Base-by-base conservation (phyloP, 2,329 filamentous ascomycete genomes). In the Aquanectria penicillioides region DNA sequence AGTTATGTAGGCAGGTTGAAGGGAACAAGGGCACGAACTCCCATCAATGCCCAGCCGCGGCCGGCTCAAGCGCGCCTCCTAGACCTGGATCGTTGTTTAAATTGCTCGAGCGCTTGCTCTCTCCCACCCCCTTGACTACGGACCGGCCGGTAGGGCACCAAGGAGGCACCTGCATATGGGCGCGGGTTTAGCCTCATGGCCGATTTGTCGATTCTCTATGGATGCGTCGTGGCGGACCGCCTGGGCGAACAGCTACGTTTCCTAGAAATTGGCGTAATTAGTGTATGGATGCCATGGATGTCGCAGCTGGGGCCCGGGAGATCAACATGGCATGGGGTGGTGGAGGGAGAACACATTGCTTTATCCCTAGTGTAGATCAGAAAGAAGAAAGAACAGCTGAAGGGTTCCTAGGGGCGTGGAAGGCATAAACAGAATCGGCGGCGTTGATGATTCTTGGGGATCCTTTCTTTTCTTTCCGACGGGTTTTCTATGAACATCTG, bases 61-160 rank as follows among this genome's bases (percentile, higher is more conserved):
- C 67, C 65, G 65, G 65, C 67, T 66, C 67, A 66, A 64, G 59
- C 65, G 63, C 61, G 57, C 54, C 63, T 36, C 40, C 56, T 60
- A 34, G 36, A 10, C 28, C 25, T 26, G 37, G 22, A 28, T 22
- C 25, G 36, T 17, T 13, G 20, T 25, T 26, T 31, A 29, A 40
- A 36, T 41, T 15, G 43, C 52, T 47, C 28, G 43, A 41, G 52
- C 43, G 22, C 18, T n/a, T n/a, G n/a, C 43, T 28, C n/a, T 37
- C 29, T 33, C 17, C 6, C 20, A 10, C 33, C 36, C 26, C 28
- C 52, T 31, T 53, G 50, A 26, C 34, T 15, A 26, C 43, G 29
- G 23, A 37, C 18, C 23, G 23, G 23, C 13, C 20, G 23, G 29
- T n/a, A 54, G 34, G 31, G 53, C 49, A 63, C 65, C 65, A 57